These are phyloP conservation scores for Ascochyta rabiei DNA, from an alignment of 2,329 filamentous ascomycete species.

Conservation along the genomic window DNA sequence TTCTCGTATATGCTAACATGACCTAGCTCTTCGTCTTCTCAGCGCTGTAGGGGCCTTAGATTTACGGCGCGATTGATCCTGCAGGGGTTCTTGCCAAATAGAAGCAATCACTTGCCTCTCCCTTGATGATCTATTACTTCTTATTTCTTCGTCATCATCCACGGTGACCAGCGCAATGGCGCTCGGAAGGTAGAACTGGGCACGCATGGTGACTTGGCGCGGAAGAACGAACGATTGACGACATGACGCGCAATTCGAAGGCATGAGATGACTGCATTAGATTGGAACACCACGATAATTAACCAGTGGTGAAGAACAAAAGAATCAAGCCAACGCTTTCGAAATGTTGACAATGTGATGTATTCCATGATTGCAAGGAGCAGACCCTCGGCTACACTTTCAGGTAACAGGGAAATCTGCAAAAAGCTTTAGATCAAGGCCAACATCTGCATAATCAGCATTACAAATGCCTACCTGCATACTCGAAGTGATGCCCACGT, in stretches of 20 bases:
- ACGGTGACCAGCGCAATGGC: slow-evolving; percentile 33
- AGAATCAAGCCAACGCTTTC: slow-evolving; percentile 21
- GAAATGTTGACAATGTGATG: not conserved
- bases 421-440: not conserved
- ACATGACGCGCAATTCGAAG: slow-evolving; percentile 36
- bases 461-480: not conserved
- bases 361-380: not conserved
- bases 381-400: not conserved
- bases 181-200: slow-evolving; percentile 40
- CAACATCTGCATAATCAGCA: not conserved
- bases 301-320: slow-evolving; percentile 40
- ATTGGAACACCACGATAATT: slow-evolving; percentile 42
- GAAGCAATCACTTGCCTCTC: slow-evolving; percentile 35
- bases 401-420: not conserved
- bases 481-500: slow-evolving; percentile 1
- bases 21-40: slow-evolving; percentile 63
- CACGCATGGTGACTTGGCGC: slow-evolving; percentile 30
- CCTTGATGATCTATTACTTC: slow-evolving; percentile 38
- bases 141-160: slow-evolving; percentile 36
- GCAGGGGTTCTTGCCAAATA: slow-evolving; percentile 35
- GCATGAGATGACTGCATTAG: slow-evolving; percentile 34
- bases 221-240: slow-evolving; percentile 33
- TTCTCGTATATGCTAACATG: slow-evolving; percentile 12
- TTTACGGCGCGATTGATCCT: slow-evolving; percentile 31
- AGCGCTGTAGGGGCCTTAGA: slow-evolving; percentile 52